These are phyloP conservation scores for Rhizoclosmatium globosum DNA, from an alignment of 192 early-diverging fungal genomes.

Conservation along the genomic window DNA sequence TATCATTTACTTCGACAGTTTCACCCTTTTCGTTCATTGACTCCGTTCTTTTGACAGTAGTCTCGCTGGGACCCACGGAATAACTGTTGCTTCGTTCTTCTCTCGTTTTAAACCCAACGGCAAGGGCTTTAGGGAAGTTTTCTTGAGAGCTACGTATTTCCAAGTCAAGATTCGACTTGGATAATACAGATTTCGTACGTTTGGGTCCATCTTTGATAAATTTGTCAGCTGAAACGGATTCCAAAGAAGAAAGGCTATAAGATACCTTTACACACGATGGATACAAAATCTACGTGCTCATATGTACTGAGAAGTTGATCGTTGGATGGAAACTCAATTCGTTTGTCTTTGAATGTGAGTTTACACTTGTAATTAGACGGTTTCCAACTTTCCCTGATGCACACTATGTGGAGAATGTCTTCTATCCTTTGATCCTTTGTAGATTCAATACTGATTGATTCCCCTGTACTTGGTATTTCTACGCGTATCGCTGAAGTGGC, in stretches of 20 bases:
- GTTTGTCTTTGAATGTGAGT: slow-evolving; percentile 43
- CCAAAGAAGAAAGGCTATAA: not conserved
- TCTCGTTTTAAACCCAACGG: not conserved
- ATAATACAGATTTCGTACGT: not conserved
- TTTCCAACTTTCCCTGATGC: slow-evolving; percentile 45
- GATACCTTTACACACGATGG: slow-evolving; percentile 37
- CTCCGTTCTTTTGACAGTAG: not conserved
- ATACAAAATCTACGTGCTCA: slow-evolving; percentile 1
- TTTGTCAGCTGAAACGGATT: not conserved
- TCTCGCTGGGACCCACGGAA: too few relatives aligned
- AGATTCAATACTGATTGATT: not conserved
- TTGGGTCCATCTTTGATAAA: not conserved
- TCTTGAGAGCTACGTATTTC: not conserved
- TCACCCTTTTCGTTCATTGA: not conserved
- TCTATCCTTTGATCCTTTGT: slow-evolving; percentile 50
- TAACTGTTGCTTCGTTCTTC: not conserved
- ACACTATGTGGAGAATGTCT: slow-evolving; percentile 46
- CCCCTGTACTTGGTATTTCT: not conserved
- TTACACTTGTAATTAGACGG: slow-evolving; percentile 49
- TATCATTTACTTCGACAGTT: too few relatives aligned
- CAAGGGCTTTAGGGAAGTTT: too few relatives aligned
- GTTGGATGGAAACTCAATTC: slow-evolving; percentile 36
- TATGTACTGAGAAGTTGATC: slow-evolving; percentile 17
- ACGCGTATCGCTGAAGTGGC: not conserved
- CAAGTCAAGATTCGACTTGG: not conserved